Base-by-base conservation (phyloP, 805 yeast genomes). In the Saccharomycopsis sp. region DNA sequence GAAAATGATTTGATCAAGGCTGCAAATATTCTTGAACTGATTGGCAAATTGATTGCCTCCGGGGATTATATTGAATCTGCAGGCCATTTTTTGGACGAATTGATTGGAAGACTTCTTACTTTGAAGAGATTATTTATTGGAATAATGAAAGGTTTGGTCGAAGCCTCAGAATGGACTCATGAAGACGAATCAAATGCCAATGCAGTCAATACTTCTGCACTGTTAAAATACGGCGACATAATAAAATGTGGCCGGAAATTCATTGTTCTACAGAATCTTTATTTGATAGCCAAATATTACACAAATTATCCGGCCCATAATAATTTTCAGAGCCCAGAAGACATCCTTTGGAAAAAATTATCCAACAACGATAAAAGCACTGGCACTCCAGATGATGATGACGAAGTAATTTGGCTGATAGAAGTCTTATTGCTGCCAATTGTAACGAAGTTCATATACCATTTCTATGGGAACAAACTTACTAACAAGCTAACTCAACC, bases 401-500 rank as follows among this genome's bases (percentile, higher is more conserved):
- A 25, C 3, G 23, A 25, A 9, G 57, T 22, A 23, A 15, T 53
- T 2, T 61, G 63, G 63, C 35, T 57, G 17, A 15, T 61, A 3
- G 62, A 58, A 22, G 47, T 55, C 3, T 23, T 61, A 7, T 38
- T 55, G 15, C 55, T 47, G 8, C 60, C 63, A 20, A 58, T 58
- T 7, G 54, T 61, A 12, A 58, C 63, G 1, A 58, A 58, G 38
- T 61, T 61, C 44, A 56, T 61, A 3, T 61, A 49, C 41, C 63
- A 61, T 54, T 61, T 61, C 50, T 61, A 52, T 54, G 62, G 62
- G 19, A 61, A 61, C 24, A 58, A 55, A 17, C n/a, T 56, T n/a
- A 61, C 63, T 2, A 61, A 61, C 44, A 61, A 61, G 29, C 20
- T 61, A 14, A 54, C 52, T 42, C 62, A 61, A 29, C 63, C 63